phyloP scores from a whole-genome alignment of 2,329 filamentous ascomycete genomes.

The Seiridium cupressi region DNA sequence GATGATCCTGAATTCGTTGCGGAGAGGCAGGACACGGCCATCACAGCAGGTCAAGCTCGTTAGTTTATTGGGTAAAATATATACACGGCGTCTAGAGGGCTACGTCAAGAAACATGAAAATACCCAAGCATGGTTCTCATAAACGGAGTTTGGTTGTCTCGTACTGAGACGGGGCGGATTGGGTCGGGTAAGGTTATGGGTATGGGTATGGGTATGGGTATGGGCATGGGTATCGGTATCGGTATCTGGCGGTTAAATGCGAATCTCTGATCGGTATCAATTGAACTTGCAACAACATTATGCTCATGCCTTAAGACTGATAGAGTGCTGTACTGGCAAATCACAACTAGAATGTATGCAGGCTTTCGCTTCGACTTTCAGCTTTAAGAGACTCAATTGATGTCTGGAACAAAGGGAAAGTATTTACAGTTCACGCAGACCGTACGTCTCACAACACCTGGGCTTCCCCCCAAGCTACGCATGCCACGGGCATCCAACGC shows the following conservation, averaged over 20 bases:
- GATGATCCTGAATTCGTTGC: slow-evolving; percentile 23
- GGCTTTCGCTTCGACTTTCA: no score
- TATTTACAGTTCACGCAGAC: slow-evolving; percentile 10
- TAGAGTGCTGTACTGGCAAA: no score
- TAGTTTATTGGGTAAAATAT: not conserved
- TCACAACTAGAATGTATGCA: no score
- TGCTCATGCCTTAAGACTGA: no score
- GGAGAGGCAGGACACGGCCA: slow-evolving; percentile 9
- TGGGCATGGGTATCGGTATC: no score
- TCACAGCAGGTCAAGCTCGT: not conserved
- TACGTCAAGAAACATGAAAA: not conserved
- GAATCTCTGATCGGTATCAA: no score
- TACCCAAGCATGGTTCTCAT: not conserved
- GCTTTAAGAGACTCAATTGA: not conserved
- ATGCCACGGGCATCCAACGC: slow-evolving; percentile 1
- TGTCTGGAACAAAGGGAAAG: slow-evolving; percentile 4
- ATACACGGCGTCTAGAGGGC: not conserved
- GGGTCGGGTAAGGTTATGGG: no score
- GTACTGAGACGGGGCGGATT: no score
- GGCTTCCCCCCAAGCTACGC: not conserved
- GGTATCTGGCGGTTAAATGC: no score
- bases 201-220: no score
- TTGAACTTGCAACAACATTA: no score
- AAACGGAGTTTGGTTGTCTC: not conserved
- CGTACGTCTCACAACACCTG: not conserved